These are phyloP conservation scores for Chalciporus sp. DNA, from an alignment of 1,284 basidiomycete species.

Conservation along the genomic window DNA sequence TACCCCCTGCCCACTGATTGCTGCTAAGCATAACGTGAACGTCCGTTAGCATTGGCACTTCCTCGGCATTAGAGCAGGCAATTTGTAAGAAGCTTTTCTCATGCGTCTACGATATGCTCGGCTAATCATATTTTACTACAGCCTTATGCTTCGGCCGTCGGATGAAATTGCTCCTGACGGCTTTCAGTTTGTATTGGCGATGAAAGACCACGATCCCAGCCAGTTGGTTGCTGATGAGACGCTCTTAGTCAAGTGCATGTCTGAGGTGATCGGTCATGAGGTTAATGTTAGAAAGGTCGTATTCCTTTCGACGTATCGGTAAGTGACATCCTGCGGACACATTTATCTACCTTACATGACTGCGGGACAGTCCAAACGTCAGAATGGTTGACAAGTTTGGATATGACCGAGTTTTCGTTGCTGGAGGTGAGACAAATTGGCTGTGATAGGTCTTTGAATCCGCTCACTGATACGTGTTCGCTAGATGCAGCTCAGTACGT, in stretches of 20 bases:
- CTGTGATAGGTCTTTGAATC: constrained; percentile 8
- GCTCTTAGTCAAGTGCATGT: constrained; percentile 19
- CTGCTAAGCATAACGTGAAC: constrained; percentile 1
- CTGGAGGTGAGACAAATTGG: constrained; percentile 35
- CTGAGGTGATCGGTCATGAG: constrained; percentile 11
- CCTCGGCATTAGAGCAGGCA: constrained; percentile 17
- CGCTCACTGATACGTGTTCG: not conserved
- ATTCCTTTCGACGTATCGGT: constrained; percentile 28
- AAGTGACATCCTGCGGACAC: not conserved
- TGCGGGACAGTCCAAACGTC: constrained; percentile 32
- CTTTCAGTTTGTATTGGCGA: constrained; percentile 37
- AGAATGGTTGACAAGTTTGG: constrained; percentile 35
- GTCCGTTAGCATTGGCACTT: constrained; percentile 34
- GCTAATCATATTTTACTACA: not conserved
- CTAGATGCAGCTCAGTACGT: constrained; percentile 26
- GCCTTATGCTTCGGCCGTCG: constrained; percentile 16
- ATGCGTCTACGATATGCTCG: not conserved
- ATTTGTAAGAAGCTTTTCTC: constrained; percentile 4
- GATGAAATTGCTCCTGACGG: constrained; percentile 29
- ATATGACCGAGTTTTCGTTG: constrained; percentile 35
- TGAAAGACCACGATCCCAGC: constrained; percentile 29
- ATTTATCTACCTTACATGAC: not conserved
- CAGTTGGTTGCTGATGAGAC: constrained; percentile 26
- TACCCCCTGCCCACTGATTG: not conserved
- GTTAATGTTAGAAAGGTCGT: constrained; percentile 18